A percentile compares a stretch with the other conserved stretches of the same genome.
phyloP scores from a whole-genome alignment of 2,329 filamentous ascomycete genomes.

The Penicillium sp. region DNA sequence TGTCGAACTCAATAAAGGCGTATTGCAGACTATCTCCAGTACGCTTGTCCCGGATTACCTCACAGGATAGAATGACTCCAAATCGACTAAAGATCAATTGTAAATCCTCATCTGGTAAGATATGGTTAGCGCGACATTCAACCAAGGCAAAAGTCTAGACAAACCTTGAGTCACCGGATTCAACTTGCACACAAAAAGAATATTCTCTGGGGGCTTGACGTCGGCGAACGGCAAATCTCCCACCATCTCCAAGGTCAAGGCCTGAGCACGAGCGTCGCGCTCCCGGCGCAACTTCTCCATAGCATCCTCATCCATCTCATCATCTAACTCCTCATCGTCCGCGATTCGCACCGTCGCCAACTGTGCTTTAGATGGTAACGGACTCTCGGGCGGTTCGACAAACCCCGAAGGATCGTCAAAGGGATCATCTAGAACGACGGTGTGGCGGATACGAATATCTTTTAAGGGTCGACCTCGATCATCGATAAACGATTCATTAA shows the following conservation, averaged over 20 bases:
- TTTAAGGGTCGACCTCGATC: constrained; percentile 83
- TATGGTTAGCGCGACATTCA: not conserved
- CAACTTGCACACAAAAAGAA: constrained; percentile 96
- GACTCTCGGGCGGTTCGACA: constrained; percentile 75
- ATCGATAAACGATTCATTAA: constrained; percentile 87
- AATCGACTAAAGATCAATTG: constrained; percentile 97
- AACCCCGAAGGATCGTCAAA: constrained; percentile 79
- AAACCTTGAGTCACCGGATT: constrained; percentile 84
- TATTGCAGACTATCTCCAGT: constrained; percentile 96
- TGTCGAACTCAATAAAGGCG: constrained; percentile 94
- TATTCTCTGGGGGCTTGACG: constrained; percentile 94
- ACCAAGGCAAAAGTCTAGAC: not conserved
- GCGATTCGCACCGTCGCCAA: constrained; percentile 88
- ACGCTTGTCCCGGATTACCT: constrained; percentile 91
- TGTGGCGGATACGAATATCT: constrained; percentile 93
- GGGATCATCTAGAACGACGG: constrained; percentile 87
- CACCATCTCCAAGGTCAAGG: constrained; percentile 94
- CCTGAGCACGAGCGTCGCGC: constrained; percentile 88
- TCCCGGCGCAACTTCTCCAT: constrained; percentile 80
- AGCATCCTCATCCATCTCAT: constrained; percentile 76
- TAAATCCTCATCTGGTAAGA: constrained; percentile 72
- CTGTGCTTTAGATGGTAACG: constrained; percentile 78
- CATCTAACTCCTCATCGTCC: constrained; percentile 79
- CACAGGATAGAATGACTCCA: constrained; percentile 90
- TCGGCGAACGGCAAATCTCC: constrained; percentile 96